Evolutionary conservation across 2,329 filamentous ascomycete species (phyloP), one percentile per base, ranked within the genome.

Genomic region (Aureobasidium musti): DNA sequence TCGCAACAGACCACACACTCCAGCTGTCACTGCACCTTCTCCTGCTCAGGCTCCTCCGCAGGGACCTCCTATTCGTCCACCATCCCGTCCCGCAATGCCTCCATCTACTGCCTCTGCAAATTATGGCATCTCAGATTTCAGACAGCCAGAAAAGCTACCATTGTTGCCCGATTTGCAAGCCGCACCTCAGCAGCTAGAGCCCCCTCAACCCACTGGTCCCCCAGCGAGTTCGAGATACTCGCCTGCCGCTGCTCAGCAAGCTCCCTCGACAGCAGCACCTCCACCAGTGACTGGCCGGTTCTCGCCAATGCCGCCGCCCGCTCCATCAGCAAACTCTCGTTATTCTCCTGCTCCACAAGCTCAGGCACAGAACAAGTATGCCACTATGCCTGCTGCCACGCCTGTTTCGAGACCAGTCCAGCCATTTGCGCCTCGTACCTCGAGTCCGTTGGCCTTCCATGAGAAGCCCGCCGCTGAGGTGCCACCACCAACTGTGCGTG

Each of bases 391-490:
- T 17, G 69, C 71, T 4, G 73, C 65, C 26, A 74, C 73, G 13
- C 74, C 73, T 80, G 74, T 72, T 19, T 10, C 59, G 17, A 72
- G 70, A 50, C 70, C 71, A 43, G 66, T 77, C 17, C 79, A 86
- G 68, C 80, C 83, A 4, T 88, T 87, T 74, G 84, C 86, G 49
- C 86, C 86, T 21, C 81, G 86, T 66, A 88, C 86, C 7, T 88
- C 86, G n/a, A 88, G 86, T 74, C 86, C 86, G 19, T 78, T 89
- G 19, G 86, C 86, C 37, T 82, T 83, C 59, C 61, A 64, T 37
- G 76, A 77, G 37, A 73, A 73, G 53, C 74, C 77, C 30, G 35
- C 49, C 35, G 76, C 70, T 21, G 59, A 39, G 11, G 76, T 39
- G 19, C 65, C 56, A 28, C 28, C 26, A 14, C 47, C 65, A 14